Base-by-base conservation (phyloP, 2,329 filamentous ascomycete genomes). In the Tolypocladium endophyticum region DNA sequence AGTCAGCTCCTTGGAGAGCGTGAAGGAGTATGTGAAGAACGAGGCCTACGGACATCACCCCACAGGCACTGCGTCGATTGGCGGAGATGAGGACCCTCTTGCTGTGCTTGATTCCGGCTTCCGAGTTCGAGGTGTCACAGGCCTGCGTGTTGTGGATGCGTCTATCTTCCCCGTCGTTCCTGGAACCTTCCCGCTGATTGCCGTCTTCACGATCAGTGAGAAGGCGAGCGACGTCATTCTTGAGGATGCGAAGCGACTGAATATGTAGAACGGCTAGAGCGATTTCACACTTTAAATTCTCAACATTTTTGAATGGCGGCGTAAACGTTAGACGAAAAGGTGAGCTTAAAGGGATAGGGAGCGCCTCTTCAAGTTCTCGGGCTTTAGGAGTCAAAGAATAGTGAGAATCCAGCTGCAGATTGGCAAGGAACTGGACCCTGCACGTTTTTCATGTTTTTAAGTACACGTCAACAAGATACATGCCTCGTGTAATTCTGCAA, bases 81-180 rank as follows among this genome's bases (percentile, higher is more conserved):
- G 84, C 2, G 72, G 75, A 0, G 79, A 81, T 33, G 73, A 72
- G 23, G 82, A 87, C 65, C 69, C 74, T 1, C 77, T 77, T 68
- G 83, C 82, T 1, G 82, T 86, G 5, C 67, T 87, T 55, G 81
- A 87, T 68, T 76, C 73, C 0, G 74, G 80, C 56, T 85, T 87
- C 67, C 74, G 77, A 16, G 84, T 88, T 0, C 73, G 79, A 11
- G 82, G 82, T 0, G 78, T 84, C 0, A 69, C 75, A 0, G 79
- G 80, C 0, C 67, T 88, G 56, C 73, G 85, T 35, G 84, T 87
- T 3, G 85, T 87, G 0, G 85, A 87, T 71, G 85, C 83, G 0
- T 81, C 77, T 30, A 76, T 81, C 0, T 87, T 82, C 25, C 66
- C 67, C 1, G 25, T 58, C 7, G 38, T 61, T 36, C 59, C 59